Evolutionary conservation across 2,329 filamentous ascomycete genomes (phyloP).

Genomic region (Drechslerella stenobrocha): DNA sequence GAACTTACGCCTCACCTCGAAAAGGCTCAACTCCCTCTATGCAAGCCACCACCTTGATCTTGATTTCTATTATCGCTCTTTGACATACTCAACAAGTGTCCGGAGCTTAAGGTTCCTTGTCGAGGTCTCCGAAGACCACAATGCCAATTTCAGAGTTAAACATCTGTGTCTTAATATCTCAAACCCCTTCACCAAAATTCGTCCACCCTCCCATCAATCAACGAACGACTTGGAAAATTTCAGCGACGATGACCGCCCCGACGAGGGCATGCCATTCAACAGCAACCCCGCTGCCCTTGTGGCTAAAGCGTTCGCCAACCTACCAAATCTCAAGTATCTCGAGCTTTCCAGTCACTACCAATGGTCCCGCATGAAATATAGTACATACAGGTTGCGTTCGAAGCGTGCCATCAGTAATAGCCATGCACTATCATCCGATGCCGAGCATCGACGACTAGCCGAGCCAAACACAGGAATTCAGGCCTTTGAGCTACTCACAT

Average conservation of each 20-base stretch:
- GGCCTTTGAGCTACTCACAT: no score
- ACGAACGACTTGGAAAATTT: no score
- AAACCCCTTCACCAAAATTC: slow-evolving; percentile 5
- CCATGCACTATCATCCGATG: no score
- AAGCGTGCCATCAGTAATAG: no score
- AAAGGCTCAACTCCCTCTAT: slow-evolving; percentile 3
- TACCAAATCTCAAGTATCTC: slow-evolving; percentile 19
- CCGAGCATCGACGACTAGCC: no score
- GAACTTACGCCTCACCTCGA: slow-evolving; percentile 6
- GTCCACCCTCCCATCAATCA: no score
- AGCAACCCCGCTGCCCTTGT: slow-evolving; percentile 4
- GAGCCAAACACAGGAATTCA: no score
- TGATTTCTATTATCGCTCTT: neutral
- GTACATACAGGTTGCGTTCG: slow-evolving; percentile 12
- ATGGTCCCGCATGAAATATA: neutral
- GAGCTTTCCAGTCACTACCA: neutral
- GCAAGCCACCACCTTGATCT: slow-evolving; percentile 6
- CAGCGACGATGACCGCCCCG: no score
- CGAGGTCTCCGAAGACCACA: slow-evolving; percentile 2
- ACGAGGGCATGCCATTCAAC: slow-evolving; percentile 1
- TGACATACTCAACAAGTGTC: slow-evolving; percentile 7
- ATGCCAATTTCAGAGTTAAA: slow-evolving; percentile 8
- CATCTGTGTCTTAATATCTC: slow-evolving; percentile 15
- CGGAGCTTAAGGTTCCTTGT: slow-evolving; percentile 15
- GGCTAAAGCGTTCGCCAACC: slow-evolving; percentile 5